Conservation (phyloP, 495 filamentous ascomycete species). For the Geoglossum glabrum region DNA sequence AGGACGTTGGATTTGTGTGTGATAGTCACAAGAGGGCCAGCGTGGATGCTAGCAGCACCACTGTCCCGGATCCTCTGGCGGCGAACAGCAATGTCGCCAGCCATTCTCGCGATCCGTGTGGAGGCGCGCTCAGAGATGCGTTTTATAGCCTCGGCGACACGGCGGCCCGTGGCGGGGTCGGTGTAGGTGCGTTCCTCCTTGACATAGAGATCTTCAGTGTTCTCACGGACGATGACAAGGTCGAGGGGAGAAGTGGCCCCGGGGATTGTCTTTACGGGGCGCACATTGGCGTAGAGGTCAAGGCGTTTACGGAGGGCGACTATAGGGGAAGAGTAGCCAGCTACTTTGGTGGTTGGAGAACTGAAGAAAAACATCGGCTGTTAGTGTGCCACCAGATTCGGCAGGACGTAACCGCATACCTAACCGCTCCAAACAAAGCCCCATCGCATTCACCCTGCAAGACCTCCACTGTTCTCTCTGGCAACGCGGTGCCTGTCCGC, state of each 20-base stretch:
- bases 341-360: slow-evolving; percentile 72
- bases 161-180: slow-evolving; percentile 44
- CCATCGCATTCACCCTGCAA: slow-evolving; percentile 83
- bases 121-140: slow-evolving; percentile 75
- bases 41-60: slow-evolving; percentile 33
- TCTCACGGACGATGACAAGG: slow-evolving; percentile 94
- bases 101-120: slow-evolving; percentile 70
- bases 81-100: slow-evolving; percentile 79
- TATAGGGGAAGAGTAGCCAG: slow-evolving; percentile 92
- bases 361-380: slow-evolving; percentile 15
- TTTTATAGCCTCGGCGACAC: slow-evolving; percentile 88
- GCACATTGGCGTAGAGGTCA: slow-evolving; percentile 91
- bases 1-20: slow-evolving; percentile 98
- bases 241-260: slow-evolving; percentile 50
- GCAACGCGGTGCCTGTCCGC: slow-evolving; percentile 65
- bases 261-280: slow-evolving; percentile 73
- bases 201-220: slow-evolving; percentile 97
- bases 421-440: slow-evolving; percentile 90
- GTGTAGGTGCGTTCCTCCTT: slow-evolving; percentile 82
- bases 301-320: slow-evolving; percentile 91
- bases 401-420: too few species aligned
- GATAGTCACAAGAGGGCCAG: slow-evolving; percentile 66
- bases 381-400: too few species aligned
- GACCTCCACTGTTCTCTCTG: slow-evolving; percentile 70
- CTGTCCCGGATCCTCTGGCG: slow-evolving; percentile 56